Conservation (phyloP, 495 filamentous ascomycete genomes). For the Aspergillus nidulans region DNA sequence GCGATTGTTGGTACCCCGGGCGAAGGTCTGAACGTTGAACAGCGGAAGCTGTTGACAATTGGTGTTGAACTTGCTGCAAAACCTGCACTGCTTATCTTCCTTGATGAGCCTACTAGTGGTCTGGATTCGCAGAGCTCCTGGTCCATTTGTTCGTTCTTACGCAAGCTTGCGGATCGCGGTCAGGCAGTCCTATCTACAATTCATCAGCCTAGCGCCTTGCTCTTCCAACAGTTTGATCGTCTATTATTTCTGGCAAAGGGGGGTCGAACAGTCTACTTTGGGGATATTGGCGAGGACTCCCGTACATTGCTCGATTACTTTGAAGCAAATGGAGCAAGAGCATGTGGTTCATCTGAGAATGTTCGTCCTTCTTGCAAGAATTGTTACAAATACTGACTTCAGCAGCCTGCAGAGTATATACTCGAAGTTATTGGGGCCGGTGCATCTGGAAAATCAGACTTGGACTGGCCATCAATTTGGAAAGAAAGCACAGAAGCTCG, state of each 20-base stretch:
- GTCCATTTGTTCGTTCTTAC: slow-evolving; percentile 75
- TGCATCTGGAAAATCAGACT: slow-evolving; percentile 61
- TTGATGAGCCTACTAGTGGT: slow-evolving; percentile 91
- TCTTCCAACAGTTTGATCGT: slow-evolving; percentile 92
- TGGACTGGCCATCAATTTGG: slow-evolving; percentile 78
- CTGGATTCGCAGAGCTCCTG: slow-evolving; percentile 82
- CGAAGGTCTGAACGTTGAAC: slow-evolving; percentile 81
- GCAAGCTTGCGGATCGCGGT: slow-evolving; percentile 80
- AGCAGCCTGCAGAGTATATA: slow-evolving; percentile 82
- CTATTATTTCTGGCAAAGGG: slow-evolving; percentile 78
- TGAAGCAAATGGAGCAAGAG: slow-evolving; percentile 63
- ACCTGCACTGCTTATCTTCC: slow-evolving; percentile 82
- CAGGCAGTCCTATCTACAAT: slow-evolving; percentile 92
- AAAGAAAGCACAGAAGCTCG: slow-evolving; percentile 63
- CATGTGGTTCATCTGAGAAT: slow-evolving; percentile 68
- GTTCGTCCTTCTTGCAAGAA: slow-evolving; percentile 49
- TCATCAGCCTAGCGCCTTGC: slow-evolving; percentile 85
- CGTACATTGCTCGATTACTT: slow-evolving; percentile 69
- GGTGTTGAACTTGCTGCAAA: slow-evolving; percentile 90
- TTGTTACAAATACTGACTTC: slow-evolving; percentile 8
- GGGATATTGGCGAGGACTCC: slow-evolving; percentile 76
- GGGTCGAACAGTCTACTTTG: slow-evolving; percentile 86
- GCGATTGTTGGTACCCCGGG: slow-evolving; percentile 44
- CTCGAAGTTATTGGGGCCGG: slow-evolving; percentile 67
- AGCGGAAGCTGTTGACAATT: slow-evolving; percentile 84